Percentiles rank a stretch among this genome's conserved stretches.
Evolutionary conservation across 1,139 yeast species (phyloP).

Genomic region (Taiozyma sp.): DNA sequence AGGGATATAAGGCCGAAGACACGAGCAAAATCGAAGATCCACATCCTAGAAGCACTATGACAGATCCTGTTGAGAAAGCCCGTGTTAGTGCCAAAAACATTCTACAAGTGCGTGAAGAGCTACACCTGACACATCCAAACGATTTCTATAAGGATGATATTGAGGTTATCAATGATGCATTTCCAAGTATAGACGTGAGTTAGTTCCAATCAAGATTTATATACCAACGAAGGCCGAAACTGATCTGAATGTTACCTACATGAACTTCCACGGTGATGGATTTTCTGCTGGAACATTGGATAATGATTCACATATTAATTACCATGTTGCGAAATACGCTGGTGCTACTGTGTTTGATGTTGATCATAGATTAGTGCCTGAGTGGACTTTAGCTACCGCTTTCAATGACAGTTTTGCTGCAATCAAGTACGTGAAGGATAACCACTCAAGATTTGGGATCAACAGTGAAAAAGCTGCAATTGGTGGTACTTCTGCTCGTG

Average conservation of each 20-base stretch:
- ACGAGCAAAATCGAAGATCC: too few relatives aligned
- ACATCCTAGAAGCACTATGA: constrained; percentile 1
- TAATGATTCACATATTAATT: constrained; percentile 25
- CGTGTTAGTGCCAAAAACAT: background rate
- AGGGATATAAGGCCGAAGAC: too few relatives aligned
- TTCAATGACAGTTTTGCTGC: constrained; percentile 25
- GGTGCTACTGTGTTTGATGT: constrained; percentile 30
- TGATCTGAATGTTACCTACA: constrained; percentile 24
- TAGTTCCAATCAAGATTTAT: constrained; percentile 25
- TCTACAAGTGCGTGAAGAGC: background rate
- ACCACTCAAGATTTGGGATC: constrained; percentile 28
- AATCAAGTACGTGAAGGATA: constrained; percentile 24
- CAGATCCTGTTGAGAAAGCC: background rate
- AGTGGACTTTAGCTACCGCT: constrained; percentile 22
- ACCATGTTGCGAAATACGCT: constrained; percentile 17
- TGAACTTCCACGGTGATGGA: constrained; percentile 34
- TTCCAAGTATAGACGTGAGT: constrained; percentile 26
- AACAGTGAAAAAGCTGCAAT: constrained; percentile 26
- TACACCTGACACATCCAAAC: background rate
- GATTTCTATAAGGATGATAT: constrained; percentile 2
- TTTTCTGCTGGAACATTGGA: constrained; percentile 29
- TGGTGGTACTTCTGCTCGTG: constrained; percentile 28
- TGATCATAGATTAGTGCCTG: constrained; percentile 32
- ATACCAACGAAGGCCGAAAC: constrained; percentile 18
- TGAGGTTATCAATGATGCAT: constrained; percentile 30